phyloP scores from a whole-genome alignment of 495 filamentous ascomycete species.

The Neurospora sp. region DNA sequence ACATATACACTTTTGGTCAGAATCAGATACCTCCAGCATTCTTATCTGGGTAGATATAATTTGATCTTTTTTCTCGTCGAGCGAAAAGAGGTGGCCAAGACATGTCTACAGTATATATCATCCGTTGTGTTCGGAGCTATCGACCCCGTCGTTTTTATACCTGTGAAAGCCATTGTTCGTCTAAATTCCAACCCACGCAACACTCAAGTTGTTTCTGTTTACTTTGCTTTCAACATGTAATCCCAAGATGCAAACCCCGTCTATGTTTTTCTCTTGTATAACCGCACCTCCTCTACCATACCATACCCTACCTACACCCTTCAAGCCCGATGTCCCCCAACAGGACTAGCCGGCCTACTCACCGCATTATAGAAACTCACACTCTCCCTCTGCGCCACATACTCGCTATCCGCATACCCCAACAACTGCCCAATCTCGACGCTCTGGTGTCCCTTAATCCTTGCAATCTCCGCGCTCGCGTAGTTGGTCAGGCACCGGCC shows the following conservation, averaged over 20 bases:
- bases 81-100: neutral
- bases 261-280: neutral
- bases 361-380: slow-evolving; percentile 58
- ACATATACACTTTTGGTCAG: neutral
- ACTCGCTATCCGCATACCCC: slow-evolving; percentile 90
- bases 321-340: slow-evolving; percentile 14
- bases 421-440: slow-evolving; percentile 65
- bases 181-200: neutral
- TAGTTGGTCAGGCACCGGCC: slow-evolving; percentile 93
- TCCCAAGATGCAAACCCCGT: neutral
- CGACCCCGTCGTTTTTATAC: neutral
- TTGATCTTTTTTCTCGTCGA: neutral
- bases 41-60: neutral
- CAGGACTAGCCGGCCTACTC: slow-evolving; percentile 32
- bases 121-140: neutral
- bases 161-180: neutral
- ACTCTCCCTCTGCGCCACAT: slow-evolving; percentile 83
- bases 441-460: slow-evolving; percentile 79
- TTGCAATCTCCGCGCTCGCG: slow-evolving; percentile 65
- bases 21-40: neutral
- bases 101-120: neutral
- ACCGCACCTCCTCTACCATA: slow-evolving; percentile 6
- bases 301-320: slow-evolving; percentile 10
- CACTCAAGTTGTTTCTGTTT: neutral
- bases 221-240: neutral